Base-by-base conservation (phyloP, 805 yeast genomes). In the Cyberlindnera mycetangii region DNA sequence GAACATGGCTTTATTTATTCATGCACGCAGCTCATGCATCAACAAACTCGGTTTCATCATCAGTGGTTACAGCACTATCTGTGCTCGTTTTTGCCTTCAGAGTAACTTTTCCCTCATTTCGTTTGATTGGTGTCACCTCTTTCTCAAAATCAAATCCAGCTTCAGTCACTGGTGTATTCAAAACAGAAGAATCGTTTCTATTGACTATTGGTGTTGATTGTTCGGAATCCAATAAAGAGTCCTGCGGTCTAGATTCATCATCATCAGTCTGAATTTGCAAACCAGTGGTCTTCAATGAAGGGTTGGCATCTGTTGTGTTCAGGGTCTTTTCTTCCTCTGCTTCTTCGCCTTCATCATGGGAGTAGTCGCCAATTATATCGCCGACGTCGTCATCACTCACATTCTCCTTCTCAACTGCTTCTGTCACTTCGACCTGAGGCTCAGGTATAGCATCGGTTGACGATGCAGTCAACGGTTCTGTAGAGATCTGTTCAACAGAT, bases 1-100 rank as follows among this genome's bases (percentile, higher is more conserved):
- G n/a, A n/a, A n/a, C n/a, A n/a, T n/a, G n/a, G n/a, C n/a, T n/a
- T n/a, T n/a, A n/a, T n/a, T n/a, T n/a, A n/a, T n/a, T n/a, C n/a
- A n/a, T n/a, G n/a, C n/a, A n/a, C n/a, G n/a, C n/a, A n/a, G 20
- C 27, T 39, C 31, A 49, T 10, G 55, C 53, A 33, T 52, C 55
- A n/a, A 52, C 55, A 41, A 49, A 52, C 10, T 51, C 37, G 12
- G 47, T 37, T 11, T 49, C 55, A 20, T 46, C 52, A 28, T 37
- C 48, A n/a, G 37, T 32, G 9, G 44, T 28, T 6, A 37, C 24
- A 8, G 9, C 18, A 17, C 37, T 28, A 5, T 19, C 37, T n/a
- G 30, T 42, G 15, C 37, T 39, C 14, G 18, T 22, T 16, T 31
- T 27, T 39, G 35, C 31, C 10, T 22, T 30, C 5, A 19, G 12